phyloP scores from a whole-genome alignment of 805 yeast genomes.

The Candida silvatica region DNA sequence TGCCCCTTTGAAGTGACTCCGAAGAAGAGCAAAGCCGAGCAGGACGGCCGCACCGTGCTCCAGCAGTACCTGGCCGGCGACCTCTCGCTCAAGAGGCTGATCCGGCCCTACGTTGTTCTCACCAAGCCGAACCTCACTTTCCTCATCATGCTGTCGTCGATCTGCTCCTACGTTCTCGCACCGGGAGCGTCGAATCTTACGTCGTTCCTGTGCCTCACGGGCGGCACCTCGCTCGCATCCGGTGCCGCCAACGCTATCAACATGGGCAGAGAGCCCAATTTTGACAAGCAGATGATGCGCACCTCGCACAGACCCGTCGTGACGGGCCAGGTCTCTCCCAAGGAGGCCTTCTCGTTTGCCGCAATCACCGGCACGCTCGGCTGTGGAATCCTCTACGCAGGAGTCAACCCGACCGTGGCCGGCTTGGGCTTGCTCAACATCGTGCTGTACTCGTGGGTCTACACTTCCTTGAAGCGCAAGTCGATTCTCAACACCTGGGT shows the following conservation, averaged over 20 bases:
- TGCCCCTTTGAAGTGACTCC: slow-evolving; percentile 53
- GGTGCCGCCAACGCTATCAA: slow-evolving; percentile 96
- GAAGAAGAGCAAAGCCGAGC: slow-evolving; percentile 20
- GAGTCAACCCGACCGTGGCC: slow-evolving; percentile 85
- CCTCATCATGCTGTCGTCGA: slow-evolving; percentile 81
- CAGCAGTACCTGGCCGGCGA: slow-evolving; percentile 18
- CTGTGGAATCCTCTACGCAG: slow-evolving; percentile 54
- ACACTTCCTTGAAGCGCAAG: slow-evolving; percentile 81
- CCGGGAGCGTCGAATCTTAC: slow-evolving; percentile 72
- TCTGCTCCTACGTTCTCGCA: slow-evolving; percentile 88
- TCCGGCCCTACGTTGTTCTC: slow-evolving; percentile 65
- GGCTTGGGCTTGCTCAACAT: slow-evolving; percentile 74
- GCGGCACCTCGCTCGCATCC: slow-evolving; percentile 81
- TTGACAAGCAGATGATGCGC: slow-evolving; percentile 79
- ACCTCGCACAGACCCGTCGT: slow-evolving; percentile 89
- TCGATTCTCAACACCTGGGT: slow-evolving; percentile 94
- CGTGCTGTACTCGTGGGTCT: slow-evolving; percentile 77
- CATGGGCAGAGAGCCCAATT: slow-evolving; percentile 93
- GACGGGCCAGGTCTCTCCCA: slow-evolving; percentile 64
- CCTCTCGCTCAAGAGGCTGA: slow-evolving; percentile 27
- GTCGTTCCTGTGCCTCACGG: slow-evolving; percentile 62
- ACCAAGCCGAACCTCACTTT: slow-evolving; percentile 86
- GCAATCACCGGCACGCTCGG: slow-evolving; percentile 67
- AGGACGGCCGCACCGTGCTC: slow-evolving; percentile 13
- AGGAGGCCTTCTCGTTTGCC: slow-evolving; percentile 78